A percentile compares a stretch with the other conserved stretches of the same genome.
phyloP scores from a whole-genome alignment of 1,139 yeast species.

The Diutina rugosa region DNA sequence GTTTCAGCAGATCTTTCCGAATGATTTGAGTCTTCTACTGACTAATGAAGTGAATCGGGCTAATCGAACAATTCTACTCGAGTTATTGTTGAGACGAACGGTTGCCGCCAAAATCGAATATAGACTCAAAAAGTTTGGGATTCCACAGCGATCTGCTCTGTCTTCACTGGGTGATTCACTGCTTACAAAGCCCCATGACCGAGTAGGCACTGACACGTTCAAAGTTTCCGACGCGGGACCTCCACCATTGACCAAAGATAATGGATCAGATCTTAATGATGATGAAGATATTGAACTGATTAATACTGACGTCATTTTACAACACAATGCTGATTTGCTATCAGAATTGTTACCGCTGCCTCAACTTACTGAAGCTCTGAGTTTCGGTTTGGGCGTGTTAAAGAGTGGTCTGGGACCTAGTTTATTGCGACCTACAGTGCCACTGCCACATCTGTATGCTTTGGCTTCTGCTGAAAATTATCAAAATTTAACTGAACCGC shows the following conservation, averaged over 20 bases:
- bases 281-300: constrained; percentile 13
- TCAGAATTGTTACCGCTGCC: constrained; percentile 28
- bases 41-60: constrained; percentile 16
- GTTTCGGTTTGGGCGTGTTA: not conserved
- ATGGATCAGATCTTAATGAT: constrained; percentile 5
- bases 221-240: not conserved
- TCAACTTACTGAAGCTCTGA: constrained; percentile 12
- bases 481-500: not conserved
- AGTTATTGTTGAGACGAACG: constrained; percentile 26
- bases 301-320: constrained; percentile 20
- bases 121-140: constrained; percentile 8
- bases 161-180: not conserved
- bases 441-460: not conserved
- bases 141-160: not conserved
- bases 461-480: not conserved
- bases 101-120: constrained; percentile 31
- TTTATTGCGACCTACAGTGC: not conserved
- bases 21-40: constrained; percentile 11
- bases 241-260: constrained; percentile 1
- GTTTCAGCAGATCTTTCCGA: constrained; percentile 18
- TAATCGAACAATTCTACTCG: constrained; percentile 21
- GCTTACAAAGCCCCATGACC: not conserved
- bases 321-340: constrained; percentile 18
- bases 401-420: not conserved
- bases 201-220: not conserved